These are phyloP conservation scores for sorghum (Sorghum bicolor) DNA, from an alignment of 176 grass and related monocot genomes.

Conservation along the genomic window Sorghum_bicolor_NCBIv3 NC_012873.2:64742501-64743000, in stretches of 20 bases:
- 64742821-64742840: neutral
- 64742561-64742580: neutral
- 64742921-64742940: neutral
- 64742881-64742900: neutral
- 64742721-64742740: neutral
- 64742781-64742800: neutral
- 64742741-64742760: neutral
- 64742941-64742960: neutral
- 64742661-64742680: conserved; percentile 19
- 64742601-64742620: neutral
- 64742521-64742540: neutral
- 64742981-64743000: neutral
- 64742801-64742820: neutral
- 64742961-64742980: neutral
- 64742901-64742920: neutral
- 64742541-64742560: neutral
- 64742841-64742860: neutral
- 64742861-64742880: neutral
- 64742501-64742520: neutral
- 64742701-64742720: neutral
- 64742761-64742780: neutral
- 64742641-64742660: neutral
- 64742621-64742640: conserved; percentile 4
- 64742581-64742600: conserved; percentile 3
- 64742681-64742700: conserved; percentile 8